These are phyloP conservation scores for Aspergillus pseudotamarii DNA, from an alignment of 2,329 filamentous ascomycete genomes.

Conservation along the genomic window DNA sequence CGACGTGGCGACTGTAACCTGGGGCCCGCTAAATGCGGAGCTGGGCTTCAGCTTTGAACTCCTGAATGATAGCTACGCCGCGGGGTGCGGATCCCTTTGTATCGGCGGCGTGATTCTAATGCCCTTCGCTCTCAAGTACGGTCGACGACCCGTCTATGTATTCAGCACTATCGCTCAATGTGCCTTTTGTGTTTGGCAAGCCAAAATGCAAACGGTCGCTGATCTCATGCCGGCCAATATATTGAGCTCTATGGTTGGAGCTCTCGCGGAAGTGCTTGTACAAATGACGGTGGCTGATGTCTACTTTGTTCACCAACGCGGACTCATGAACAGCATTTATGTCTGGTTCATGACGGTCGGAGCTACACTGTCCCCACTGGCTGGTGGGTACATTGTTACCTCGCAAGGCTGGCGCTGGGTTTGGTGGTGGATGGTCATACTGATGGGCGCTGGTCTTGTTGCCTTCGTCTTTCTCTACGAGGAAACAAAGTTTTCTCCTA, in stretches of 20 bases:
- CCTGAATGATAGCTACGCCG: conserved; percentile 52
- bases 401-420: conserved; percentile 54
- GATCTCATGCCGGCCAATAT: conserved; percentile 51
- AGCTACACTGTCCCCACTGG: conserved; percentile 42
- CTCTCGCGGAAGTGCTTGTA: conserved; percentile 48
- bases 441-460: conserved; percentile 42
- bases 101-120: conserved; percentile 49
- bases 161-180: conserved; percentile 45
- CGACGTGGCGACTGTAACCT: conserved; percentile 29
- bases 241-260: conserved; percentile 48
- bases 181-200: conserved; percentile 46
- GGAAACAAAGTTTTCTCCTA: conserved; percentile 36
- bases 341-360: conserved; percentile 37
- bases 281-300: conserved; percentile 54
- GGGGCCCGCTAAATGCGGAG: conserved; percentile 47
- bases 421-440: conserved; percentile 51
- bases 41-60: conserved; percentile 46
- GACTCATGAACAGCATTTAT: conserved; percentile 52
- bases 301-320: conserved; percentile 54
- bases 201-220: conserved; percentile 42
- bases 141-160: conserved; percentile 51
- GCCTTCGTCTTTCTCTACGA: conserved; percentile 50
- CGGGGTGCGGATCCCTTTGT: conserved; percentile 45
- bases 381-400: conserved; percentile 34
- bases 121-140: conserved; percentile 52